These are phyloP conservation scores for Ceratobasidium sp. DNA, from an alignment of 1,284 basidiomycete genomes.

Conservation along the genomic window DNA sequence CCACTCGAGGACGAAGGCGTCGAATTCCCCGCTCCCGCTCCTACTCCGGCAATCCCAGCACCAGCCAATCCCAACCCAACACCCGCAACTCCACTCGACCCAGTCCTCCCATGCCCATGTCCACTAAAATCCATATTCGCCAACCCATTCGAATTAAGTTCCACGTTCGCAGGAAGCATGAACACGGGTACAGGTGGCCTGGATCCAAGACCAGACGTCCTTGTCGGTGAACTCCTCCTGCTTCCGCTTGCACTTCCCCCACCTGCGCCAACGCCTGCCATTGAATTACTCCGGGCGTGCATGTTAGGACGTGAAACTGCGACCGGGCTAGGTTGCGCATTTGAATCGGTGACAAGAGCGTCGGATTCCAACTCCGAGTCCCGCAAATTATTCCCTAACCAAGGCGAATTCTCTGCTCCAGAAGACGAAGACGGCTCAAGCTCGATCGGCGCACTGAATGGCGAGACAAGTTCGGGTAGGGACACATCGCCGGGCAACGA, in stretches of 20 bases:
- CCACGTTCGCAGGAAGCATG: constrained; percentile 5
- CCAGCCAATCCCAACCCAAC: not conserved
- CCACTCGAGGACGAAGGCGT: constrained; percentile 21
- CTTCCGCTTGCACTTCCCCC: not conserved
- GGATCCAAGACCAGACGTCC: not conserved
- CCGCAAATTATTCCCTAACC: not conserved
- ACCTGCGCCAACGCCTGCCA: too few relatives aligned
- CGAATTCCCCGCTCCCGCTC: not conserved
- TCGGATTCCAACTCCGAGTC: not conserved
- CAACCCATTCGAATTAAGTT: not conserved
- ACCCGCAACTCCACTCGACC: too few relatives aligned
- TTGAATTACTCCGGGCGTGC: too few relatives aligned
- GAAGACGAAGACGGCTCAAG: not conserved
- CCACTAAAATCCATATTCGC: too few relatives aligned
- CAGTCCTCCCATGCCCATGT: too few relatives aligned
- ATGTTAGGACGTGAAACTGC: too few relatives aligned
- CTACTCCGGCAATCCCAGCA: not conserved
- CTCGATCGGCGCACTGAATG: constrained; percentile 28
- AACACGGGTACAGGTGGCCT: constrained; percentile 15
- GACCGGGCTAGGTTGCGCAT: too few relatives aligned
- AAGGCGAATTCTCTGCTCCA: not conserved
- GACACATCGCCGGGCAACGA: constrained; percentile 23
- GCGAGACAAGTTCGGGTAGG: constrained; percentile 23
- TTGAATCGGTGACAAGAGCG: too few relatives aligned
- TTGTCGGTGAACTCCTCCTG: not conserved